These are phyloP conservation scores for Coemansia sp. DNA, from an alignment of 192 early-diverging fungal genomes.

Conservation along the genomic window DNA sequence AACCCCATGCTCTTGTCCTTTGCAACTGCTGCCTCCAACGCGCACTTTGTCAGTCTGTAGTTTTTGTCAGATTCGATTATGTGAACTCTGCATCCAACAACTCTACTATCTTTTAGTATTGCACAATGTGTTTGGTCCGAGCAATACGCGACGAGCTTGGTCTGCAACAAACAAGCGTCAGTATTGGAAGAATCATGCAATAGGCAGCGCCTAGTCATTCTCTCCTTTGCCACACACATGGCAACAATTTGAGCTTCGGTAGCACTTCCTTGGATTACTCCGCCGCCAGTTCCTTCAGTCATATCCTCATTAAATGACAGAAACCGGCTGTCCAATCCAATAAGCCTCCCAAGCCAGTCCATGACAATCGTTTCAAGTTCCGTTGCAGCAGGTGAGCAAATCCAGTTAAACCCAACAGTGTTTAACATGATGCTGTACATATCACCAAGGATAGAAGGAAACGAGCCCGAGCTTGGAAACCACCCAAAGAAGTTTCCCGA, in stretches of 20 bases:
- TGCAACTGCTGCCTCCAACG: conserved; percentile 38
- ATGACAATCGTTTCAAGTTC: conserved; percentile 58
- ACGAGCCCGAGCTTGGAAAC: conserved; percentile 50
- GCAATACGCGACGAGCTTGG: conserved; percentile 55
- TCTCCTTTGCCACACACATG: conserved; percentile 56
- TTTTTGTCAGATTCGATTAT: conserved; percentile 40
- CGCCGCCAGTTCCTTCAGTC: conserved; percentile 48
- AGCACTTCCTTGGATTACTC: conserved; percentile 60
- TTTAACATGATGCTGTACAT: conserved; percentile 60
- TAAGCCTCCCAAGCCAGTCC: conserved; percentile 58
- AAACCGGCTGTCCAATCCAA: conserved; percentile 53
- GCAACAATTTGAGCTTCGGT: conserved; percentile 54
- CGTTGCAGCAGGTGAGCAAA: conserved; percentile 54
- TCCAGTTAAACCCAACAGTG: conserved; percentile 54
- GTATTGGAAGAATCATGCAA: conserved; percentile 9
- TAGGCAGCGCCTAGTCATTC: conserved; percentile 11
- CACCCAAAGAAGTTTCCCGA: conserved; percentile 60
- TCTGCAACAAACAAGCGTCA: conserved; percentile 14
- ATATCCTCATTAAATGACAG: conserved; percentile 20
- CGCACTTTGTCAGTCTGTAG: conserved; percentile 32
- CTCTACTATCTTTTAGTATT: conserved; percentile 51
- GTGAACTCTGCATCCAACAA: conserved; percentile 40
- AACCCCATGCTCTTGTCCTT: conserved; percentile 47
- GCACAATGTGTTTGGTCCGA: conserved; percentile 58
- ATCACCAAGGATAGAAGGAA: conserved; percentile 57